These are phyloP conservation scores for Golovinomyces cichoracearum DNA, from an alignment of 2,329 filamentous ascomycete genomes.

Conservation along the genomic window DNA sequence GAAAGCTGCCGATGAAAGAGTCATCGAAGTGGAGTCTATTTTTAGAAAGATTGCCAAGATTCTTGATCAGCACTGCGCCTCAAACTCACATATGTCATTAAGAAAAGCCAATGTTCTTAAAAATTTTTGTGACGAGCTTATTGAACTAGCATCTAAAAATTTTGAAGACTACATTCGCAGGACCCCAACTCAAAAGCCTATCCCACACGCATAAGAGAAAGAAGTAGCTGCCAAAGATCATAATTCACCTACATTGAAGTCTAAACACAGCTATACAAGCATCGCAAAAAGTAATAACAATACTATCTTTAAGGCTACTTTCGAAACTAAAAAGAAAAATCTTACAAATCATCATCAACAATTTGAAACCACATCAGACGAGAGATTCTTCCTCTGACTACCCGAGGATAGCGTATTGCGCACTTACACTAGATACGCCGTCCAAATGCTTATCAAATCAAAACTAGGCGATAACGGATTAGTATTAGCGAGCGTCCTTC, in stretches of 20 bases:
- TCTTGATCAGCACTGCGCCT: neutral
- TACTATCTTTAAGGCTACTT: neutral
- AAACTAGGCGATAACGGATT: neutral
- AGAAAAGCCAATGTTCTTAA: neutral
- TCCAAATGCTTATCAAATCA: neutral
- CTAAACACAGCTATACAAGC: neutral
- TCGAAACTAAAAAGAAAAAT: neutral
- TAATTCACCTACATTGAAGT: neutral
- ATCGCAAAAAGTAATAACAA: neutral
- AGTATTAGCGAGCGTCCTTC: neutral
- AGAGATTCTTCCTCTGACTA: neutral
- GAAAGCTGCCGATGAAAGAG: too few relatives aligned
- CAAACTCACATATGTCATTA: neutral
- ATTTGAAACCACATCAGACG: neutral
- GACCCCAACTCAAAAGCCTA: neutral
- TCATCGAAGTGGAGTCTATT: neutral
- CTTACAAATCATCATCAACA: neutral
- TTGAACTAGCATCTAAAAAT: neutral
- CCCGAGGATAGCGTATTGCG: neutral
- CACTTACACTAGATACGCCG: neutral
- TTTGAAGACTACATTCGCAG: neutral
- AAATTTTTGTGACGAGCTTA: neutral
- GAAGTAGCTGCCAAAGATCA: neutral
- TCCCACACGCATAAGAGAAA: neutral
- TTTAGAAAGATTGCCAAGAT: neutral